Percentiles rank a stretch among this genome's conserved stretches.
These are phyloP conservation scores for Annulohypoxylon nitens DNA, from an alignment of 495 filamentous ascomycete genomes.

Conservation along the genomic window DNA sequence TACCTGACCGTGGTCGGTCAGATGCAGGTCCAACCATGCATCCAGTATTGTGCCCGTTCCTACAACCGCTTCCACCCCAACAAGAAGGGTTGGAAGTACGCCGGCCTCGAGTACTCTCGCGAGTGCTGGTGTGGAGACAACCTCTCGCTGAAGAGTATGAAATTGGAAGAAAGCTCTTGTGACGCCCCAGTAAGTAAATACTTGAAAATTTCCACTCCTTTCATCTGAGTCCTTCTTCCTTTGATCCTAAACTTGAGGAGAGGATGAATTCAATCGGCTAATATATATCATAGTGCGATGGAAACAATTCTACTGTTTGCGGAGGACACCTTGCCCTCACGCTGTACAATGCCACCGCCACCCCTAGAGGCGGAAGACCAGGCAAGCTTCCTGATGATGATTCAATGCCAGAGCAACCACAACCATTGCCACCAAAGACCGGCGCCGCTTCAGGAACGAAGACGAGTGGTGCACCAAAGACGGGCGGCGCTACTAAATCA, in stretches of 20 bases:
- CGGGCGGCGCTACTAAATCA: background rate
- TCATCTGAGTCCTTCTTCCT: background rate
- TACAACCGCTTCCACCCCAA: slow-evolving; percentile 12
- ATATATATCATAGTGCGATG: slow-evolving; percentile 52
- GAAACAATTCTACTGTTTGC: slow-evolving; percentile 57
- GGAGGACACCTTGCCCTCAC: slow-evolving; percentile 57
- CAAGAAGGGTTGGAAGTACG: slow-evolving; percentile 51
- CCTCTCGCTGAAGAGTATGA: slow-evolving; percentile 50
- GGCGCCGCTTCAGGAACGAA: background rate
- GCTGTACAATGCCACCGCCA: slow-evolving; percentile 23
- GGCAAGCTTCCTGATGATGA: background rate
- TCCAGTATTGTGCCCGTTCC: slow-evolving; percentile 54
- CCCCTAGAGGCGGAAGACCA: background rate
- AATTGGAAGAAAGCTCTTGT: slow-evolving; percentile 55
- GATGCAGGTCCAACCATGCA: slow-evolving; percentile 49
- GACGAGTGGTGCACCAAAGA: background rate
- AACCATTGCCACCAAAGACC: background rate
- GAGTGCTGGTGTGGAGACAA: slow-evolving; percentile 66
- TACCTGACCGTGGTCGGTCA: slow-evolving; percentile 57
- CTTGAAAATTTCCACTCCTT: background rate
- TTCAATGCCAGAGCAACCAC: no score
- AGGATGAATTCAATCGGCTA: background rate
- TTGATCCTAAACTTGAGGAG: background rate
- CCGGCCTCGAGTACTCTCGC: slow-evolving; percentile 63
- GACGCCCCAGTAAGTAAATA: slow-evolving; percentile 46